A percentile compares a stretch with the other conserved stretches of the same genome.
Evolutionary conservation across 305 asterid species (phyloP).

Genomic region (Fraxinus albicans): DNA sequence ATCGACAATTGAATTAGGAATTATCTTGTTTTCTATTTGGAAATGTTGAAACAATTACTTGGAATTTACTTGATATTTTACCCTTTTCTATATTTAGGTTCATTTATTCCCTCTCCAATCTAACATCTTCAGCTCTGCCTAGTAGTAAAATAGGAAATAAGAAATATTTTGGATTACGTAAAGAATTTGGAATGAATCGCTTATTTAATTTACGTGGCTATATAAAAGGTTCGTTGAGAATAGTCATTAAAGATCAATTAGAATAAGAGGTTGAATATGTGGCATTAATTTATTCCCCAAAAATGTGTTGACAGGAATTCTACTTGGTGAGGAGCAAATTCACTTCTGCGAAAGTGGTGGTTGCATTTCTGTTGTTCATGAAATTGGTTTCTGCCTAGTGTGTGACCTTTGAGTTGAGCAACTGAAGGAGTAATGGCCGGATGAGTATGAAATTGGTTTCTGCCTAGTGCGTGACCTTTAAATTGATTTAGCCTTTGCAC

Average conservation of each 20-base stretch:
- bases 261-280: conserved; percentile 4
- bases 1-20: conserved; percentile 19
- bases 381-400: conserved; percentile 53
- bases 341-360: conserved; percentile 25
- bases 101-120: neutral
- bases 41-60: conserved; percentile 12
- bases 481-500: too few relatives aligned
- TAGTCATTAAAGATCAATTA: conserved; percentile 9
- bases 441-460: too few relatives aligned
- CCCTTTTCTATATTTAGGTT: conserved; percentile 6
- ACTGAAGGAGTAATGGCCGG: neutral
- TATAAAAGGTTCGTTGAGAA: neutral
- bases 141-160: conserved; percentile 4
- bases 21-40: neutral
- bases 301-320: conserved; percentile 29
- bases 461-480: too few relatives aligned
- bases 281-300: conserved; percentile 16
- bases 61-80: conserved; percentile 6
- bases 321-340: conserved; percentile 27
- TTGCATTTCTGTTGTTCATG: conserved; percentile 45
- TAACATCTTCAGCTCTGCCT: neutral
- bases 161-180: conserved; percentile 3
- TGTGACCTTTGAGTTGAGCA: conserved; percentile 53
- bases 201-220: neutral
- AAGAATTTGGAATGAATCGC: conserved; percentile 5